These are phyloP conservation scores for Cyberlindnera lachancei DNA, from an alignment of 805 yeast genomes.

Conservation along the genomic window DNA sequence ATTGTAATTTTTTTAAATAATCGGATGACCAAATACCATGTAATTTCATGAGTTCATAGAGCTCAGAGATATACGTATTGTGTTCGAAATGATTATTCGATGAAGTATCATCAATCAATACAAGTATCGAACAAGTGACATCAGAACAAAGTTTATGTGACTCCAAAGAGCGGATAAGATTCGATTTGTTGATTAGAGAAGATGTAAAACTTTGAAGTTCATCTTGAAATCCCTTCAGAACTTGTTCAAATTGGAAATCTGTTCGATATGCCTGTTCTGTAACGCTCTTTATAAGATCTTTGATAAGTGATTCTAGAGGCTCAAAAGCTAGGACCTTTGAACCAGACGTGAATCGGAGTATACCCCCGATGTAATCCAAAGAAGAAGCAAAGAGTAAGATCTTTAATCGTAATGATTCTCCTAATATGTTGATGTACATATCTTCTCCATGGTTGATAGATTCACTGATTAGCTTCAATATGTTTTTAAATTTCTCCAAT, in stretches of 20 bases:
- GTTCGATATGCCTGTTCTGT: constrained; percentile 3
- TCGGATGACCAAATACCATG: no score
- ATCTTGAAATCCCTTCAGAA: neutral
- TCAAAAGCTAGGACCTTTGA: no score
- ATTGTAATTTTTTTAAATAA: no score
- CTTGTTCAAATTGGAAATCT: no score
- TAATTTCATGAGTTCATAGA: no score
- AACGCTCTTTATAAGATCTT: no score
- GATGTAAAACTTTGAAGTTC: neutral
- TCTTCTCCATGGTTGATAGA: constrained; percentile 2
- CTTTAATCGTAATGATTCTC: neutral
- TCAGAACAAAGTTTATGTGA: constrained; percentile 1
- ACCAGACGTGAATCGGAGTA: no score
- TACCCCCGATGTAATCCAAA: no score
- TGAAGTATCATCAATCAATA: constrained; percentile 2
- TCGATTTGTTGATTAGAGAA: neutral
- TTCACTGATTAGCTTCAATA: neutral
- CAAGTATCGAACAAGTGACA: neutral
- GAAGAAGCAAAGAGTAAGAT: constrained; percentile 4
- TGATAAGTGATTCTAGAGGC: no score
- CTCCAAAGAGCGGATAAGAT: neutral
- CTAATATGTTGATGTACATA: constrained; percentile 3
- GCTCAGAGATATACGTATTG: no score
- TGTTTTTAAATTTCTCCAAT: neutral
- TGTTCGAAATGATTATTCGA: no score